A percentile compares a stretch with the other conserved stretches of the same genome.
Evolutionary conservation across 768 basidiomycete genomes (phyloP).

Genomic region (Boletus insuetus): DNA sequence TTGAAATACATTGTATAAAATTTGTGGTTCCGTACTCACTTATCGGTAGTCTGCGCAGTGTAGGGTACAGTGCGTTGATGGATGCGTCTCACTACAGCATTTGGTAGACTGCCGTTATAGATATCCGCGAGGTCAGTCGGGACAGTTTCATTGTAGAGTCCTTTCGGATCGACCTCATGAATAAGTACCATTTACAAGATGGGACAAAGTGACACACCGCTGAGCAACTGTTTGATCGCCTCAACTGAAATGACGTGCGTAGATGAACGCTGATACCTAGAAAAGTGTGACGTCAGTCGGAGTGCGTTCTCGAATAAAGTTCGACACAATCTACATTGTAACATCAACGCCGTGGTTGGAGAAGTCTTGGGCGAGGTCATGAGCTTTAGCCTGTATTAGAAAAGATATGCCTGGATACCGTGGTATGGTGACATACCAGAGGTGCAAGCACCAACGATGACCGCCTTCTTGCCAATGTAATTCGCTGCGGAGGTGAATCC

Average conservation of each 20-base stretch:
- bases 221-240: background rate
- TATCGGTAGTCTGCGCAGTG: slow-evolving; percentile 25
- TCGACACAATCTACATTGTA: slow-evolving; percentile 19
- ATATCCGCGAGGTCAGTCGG: slow-evolving; percentile 24
- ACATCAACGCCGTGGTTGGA: slow-evolving; percentile 30
- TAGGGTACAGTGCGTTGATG: slow-evolving; percentile 19
- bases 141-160: background rate
- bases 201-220: background rate
- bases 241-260: background rate
- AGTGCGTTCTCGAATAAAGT: background rate
- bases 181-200: background rate
- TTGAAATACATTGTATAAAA: background rate
- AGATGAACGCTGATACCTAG: slow-evolving; percentile 2
- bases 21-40: slow-evolving; percentile 14
- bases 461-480: slow-evolving; percentile 58
- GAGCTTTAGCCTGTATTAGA: slow-evolving; percentile 22
- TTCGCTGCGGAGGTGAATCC: slow-evolving; percentile 48
- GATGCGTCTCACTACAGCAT: slow-evolving; percentile 11
- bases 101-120: slow-evolving; percentile 16
- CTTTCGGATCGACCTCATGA: background rate
- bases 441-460: slow-evolving; percentile 66
- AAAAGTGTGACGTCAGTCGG: background rate
- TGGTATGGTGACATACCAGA: slow-evolving; percentile 39
- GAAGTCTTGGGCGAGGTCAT: slow-evolving; percentile 40
- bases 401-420: background rate